A percentile compares a stretch with the other conserved stretches of the same genome.
phyloP scores from a whole-genome alignment of 495 filamentous ascomycete genomes.

The Platismatia glauca region DNA sequence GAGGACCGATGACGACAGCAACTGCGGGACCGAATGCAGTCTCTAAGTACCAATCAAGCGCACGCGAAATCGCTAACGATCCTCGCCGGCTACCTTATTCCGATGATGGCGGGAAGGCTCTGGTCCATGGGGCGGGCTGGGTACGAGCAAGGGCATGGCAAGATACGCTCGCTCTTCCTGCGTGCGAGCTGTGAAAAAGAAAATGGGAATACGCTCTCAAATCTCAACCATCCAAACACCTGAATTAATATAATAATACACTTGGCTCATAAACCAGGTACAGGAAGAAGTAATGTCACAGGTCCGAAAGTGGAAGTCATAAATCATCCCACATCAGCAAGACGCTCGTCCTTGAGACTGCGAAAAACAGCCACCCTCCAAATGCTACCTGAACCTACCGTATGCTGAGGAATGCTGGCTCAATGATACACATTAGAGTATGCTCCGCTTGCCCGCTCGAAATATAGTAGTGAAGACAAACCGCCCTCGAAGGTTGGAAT shows the following conservation, averaged over 20 bases:
- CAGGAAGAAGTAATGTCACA: background rate
- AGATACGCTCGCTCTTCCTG: background rate
- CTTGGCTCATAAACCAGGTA: background rate
- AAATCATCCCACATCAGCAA: background rate
- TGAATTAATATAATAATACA: background rate
- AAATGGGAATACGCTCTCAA: background rate
- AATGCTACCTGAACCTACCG: background rate
- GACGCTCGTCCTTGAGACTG: background rate
- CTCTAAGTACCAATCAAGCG: no score
- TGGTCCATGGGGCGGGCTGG: no score
- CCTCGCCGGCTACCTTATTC: no score
- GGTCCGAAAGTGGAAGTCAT: background rate
- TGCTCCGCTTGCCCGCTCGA: background rate
- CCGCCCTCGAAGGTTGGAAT: no score
- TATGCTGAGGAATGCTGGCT: background rate
- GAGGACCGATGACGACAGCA: constrained; percentile 7
- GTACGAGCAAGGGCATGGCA: background rate
- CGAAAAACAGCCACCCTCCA: background rate
- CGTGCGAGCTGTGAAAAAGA: background rate
- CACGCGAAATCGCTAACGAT: no score
- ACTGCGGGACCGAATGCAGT: background rate
- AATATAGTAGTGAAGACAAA: background rate
- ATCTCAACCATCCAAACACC: background rate
- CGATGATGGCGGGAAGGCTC: no score
- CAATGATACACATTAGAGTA: background rate